Evolutionary conservation across 2,329 filamentous ascomycete genomes (phyloP).

Genomic region (Furcasterigmium sp.): DNA sequence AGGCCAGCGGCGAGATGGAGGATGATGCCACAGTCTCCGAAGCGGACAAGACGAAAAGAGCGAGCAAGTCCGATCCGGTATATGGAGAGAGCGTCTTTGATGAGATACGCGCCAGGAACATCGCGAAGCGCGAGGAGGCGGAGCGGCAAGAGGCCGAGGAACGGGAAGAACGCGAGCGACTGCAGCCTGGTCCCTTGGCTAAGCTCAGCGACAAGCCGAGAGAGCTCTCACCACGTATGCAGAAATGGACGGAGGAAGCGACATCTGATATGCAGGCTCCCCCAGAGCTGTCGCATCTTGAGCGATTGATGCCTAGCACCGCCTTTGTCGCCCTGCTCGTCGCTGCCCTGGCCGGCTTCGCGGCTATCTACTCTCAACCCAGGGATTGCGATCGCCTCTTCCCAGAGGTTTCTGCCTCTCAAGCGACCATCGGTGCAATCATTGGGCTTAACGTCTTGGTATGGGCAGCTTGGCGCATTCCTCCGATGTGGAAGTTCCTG

Average conservation of each 20-base stretch:
- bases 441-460: slow-evolving; percentile 54
- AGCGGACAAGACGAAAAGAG: slow-evolving; percentile 8
- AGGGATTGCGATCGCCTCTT: slow-evolving; percentile 42
- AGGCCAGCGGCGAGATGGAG: slow-evolving; percentile 15
- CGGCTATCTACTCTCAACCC: slow-evolving; percentile 36
- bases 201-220: slow-evolving; percentile 29
- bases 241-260: slow-evolving; percentile 37
- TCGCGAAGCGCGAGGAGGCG: slow-evolving; percentile 42
- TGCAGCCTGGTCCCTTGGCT: slow-evolving; percentile 33
- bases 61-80: slow-evolving; percentile 36
- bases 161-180: slow-evolving; percentile 18
- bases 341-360: slow-evolving; percentile 34
- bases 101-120: slow-evolving; percentile 47
- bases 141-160: slow-evolving; percentile 37
- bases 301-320: slow-evolving; percentile 51
- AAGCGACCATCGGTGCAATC: slow-evolving; percentile 59
- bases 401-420: slow-evolving; percentile 55
- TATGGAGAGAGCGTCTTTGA: slow-evolving; percentile 56
- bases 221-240: slow-evolving; percentile 29
- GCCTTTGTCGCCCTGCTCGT: slow-evolving; percentile 40
- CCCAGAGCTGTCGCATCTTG: slow-evolving; percentile 45
- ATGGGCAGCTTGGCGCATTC: slow-evolving; percentile 56
- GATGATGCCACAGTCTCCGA: slow-evolving; percentile 12
- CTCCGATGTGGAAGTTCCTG: slow-evolving; percentile 58
- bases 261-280: slow-evolving; percentile 45